phyloP scores from a whole-genome alignment of 805 yeast genomes.

The Metschnikowia picachoensis region DNA sequence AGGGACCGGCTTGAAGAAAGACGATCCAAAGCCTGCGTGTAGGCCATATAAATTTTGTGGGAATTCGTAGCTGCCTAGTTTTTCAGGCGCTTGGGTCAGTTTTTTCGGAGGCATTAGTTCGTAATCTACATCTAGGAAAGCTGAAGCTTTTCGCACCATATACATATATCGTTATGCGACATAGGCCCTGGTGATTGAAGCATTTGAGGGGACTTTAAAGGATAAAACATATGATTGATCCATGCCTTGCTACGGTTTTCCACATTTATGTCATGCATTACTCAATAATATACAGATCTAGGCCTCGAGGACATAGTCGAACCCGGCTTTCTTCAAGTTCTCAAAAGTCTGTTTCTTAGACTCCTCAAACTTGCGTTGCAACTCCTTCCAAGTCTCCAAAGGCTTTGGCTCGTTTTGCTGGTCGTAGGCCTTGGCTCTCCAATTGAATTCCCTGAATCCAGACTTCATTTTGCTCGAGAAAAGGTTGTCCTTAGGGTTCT shows the following conservation, averaged over 20 bases:
- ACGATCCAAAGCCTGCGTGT: constrained; percentile 6
- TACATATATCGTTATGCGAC: not conserved
- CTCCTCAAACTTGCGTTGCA: constrained; percentile 44
- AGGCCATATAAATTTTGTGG: constrained; percentile 17
- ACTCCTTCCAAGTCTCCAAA: constrained; percentile 51
- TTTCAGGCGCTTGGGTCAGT: not conserved
- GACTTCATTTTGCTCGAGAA: constrained; percentile 23
- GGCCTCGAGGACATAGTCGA: constrained; percentile 16
- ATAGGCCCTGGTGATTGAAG: too few species aligned
- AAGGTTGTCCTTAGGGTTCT: constrained; percentile 54
- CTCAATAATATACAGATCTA: constrained; percentile 6
- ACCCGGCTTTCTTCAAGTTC: constrained; percentile 38
- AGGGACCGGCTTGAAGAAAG: constrained; percentile 20
- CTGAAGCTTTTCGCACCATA: too few species aligned
- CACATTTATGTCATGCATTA: not conserved
- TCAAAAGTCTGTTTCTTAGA: constrained; percentile 43
- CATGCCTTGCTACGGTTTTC: not conserved
- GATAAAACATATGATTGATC: not conserved
- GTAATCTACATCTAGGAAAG: not conserved
- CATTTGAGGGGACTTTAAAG: not conserved
- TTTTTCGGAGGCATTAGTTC: constrained; percentile 12
- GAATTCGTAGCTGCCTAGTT: constrained; percentile 14
- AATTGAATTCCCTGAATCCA: constrained; percentile 14
- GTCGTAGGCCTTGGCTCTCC: constrained; percentile 21
- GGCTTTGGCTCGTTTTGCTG: constrained; percentile 57